Evolutionary conservation across 306 rosid species (phyloP).

Genomic region (Corylus avellana): DNA sequence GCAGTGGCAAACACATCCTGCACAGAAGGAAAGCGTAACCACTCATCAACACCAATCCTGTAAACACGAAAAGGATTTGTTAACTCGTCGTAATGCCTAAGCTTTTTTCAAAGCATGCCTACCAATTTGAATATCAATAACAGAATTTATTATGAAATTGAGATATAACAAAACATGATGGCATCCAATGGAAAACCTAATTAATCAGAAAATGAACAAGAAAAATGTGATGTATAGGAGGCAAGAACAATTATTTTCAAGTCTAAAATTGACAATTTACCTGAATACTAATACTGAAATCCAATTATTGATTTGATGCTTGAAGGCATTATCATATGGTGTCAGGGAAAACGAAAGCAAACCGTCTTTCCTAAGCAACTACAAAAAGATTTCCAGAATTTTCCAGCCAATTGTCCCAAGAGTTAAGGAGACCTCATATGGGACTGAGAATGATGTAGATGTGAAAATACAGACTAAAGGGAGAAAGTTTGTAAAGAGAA

Average conservation of each 20-base stretch:
- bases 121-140: constrained; percentile 4
- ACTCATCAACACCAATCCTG: constrained; percentile 94
- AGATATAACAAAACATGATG: background rate
- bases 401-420: background rate
- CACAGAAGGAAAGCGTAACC: constrained; percentile 80
- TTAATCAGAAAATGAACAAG: background rate
- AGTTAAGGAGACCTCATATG: background rate
- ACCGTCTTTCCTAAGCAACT: too few relatives aligned
- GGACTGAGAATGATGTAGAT: background rate
- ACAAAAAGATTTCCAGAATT: background rate
- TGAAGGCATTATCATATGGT: background rate
- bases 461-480: too few relatives aligned
- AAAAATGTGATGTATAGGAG: background rate
- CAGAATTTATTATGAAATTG: background rate
- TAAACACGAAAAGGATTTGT: constrained; percentile 1
- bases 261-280: too few relatives aligned
- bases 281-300: background rate
- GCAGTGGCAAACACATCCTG: constrained; percentile 84
- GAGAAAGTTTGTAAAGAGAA: too few relatives aligned
- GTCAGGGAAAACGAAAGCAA: too few relatives aligned
- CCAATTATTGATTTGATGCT: background rate
- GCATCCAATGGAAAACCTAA: background rate
- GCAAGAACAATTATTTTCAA: too few relatives aligned
- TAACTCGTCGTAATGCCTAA: background rate
- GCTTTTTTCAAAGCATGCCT: background rate